These are phyloP conservation scores for Nakazawaea wickerhamii DNA, from an alignment of 805 yeast species.

Conservation along the genomic window DNA sequence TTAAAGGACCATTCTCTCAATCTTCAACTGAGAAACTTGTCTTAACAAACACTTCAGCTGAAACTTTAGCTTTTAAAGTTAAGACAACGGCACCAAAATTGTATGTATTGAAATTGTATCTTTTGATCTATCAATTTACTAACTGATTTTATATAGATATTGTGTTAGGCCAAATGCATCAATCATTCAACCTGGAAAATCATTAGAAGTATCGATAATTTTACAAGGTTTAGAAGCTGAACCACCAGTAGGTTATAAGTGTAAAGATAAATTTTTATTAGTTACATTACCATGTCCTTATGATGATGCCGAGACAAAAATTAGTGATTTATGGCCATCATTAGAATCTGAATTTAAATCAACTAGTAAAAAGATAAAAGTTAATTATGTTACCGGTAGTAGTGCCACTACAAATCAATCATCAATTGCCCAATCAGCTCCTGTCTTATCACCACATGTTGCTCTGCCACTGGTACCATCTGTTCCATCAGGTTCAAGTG, in stretches of 20 bases:
- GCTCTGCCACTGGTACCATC: constrained; percentile 2
- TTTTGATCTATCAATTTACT: background rate
- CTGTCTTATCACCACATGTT: background rate
- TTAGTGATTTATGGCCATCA: constrained; percentile 71
- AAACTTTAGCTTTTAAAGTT: constrained; percentile 81
- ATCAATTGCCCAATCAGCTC: background rate
- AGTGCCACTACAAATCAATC: background rate
- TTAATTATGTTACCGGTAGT: constrained; percentile 11
- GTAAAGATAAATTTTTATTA: constrained; percentile 89
- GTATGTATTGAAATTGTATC: constrained; percentile 22
- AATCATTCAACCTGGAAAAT: constrained; percentile 66
- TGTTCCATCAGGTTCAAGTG: background rate
- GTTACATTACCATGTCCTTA: constrained; percentile 76
- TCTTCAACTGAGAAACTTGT: constrained; percentile 60
- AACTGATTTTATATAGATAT: constrained; percentile 30
- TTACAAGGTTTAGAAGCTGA: constrained; percentile 79
- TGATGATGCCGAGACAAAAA: constrained; percentile 45
- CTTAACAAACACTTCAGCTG: constrained; percentile 53
- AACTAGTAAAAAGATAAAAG: constrained; percentile 15
- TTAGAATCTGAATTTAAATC: constrained; percentile 42
- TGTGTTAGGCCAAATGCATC: constrained; percentile 96
- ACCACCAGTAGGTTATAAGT: constrained; percentile 66
- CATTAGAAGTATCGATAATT: constrained; percentile 71
- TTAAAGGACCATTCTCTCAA: constrained; percentile 65
- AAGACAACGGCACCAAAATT: constrained; percentile 97